Percentiles rank a stretch among this genome's conserved stretches.
These are phyloP conservation scores for Imleria badia DNA, from an alignment of 768 basidiomycete genomes.

Conservation along the genomic window DNA sequence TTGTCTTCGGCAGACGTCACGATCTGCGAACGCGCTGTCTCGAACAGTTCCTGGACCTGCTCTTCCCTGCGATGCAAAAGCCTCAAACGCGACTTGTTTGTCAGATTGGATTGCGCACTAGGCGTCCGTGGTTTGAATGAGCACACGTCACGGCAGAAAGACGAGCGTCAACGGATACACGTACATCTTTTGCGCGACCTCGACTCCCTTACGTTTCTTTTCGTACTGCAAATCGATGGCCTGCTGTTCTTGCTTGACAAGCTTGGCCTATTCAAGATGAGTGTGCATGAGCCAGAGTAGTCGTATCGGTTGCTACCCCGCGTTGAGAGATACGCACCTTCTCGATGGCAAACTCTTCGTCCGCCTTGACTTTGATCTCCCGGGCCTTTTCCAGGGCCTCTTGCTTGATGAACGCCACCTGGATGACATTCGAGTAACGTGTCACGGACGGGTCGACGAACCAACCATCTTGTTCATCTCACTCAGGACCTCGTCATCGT, in stretches of 20 bases:
- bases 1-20: slow-evolving; percentile 62
- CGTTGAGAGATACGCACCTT: slow-evolving; percentile 54
- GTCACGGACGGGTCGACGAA: slow-evolving; percentile 4
- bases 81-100: slow-evolving; percentile 92
- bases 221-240: slow-evolving; percentile 93
- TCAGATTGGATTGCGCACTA: slow-evolving; percentile 93
- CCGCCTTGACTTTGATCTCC: slow-evolving; percentile 95
- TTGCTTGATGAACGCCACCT: slow-evolving; percentile 99
- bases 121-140: slow-evolving; percentile 1
- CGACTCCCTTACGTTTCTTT: slow-evolving; percentile 93
- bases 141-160: neutral
- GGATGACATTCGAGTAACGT: slow-evolving; percentile 4
- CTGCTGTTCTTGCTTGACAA: slow-evolving; percentile 94
- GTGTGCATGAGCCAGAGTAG: too few relatives aligned
- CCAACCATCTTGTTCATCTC: slow-evolving; percentile 99
- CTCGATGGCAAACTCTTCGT: slow-evolving; percentile 99
- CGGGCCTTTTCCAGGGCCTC: slow-evolving; percentile 97
- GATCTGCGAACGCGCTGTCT: slow-evolving; percentile 62
- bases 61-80: slow-evolving; percentile 91
- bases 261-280: slow-evolving; percentile 69
- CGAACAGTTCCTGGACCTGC: slow-evolving; percentile 86
- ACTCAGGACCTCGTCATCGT: slow-evolving; percentile 91
- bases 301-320: neutral
- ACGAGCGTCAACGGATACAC: slow-evolving; percentile 22
- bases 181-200: slow-evolving; percentile 96